A percentile compares a stretch with the other conserved stretches of the same genome.
phyloP scores from a whole-genome alignment of 495 filamentous ascomycete genomes.

The Aspergillus bertholletiae region DNA sequence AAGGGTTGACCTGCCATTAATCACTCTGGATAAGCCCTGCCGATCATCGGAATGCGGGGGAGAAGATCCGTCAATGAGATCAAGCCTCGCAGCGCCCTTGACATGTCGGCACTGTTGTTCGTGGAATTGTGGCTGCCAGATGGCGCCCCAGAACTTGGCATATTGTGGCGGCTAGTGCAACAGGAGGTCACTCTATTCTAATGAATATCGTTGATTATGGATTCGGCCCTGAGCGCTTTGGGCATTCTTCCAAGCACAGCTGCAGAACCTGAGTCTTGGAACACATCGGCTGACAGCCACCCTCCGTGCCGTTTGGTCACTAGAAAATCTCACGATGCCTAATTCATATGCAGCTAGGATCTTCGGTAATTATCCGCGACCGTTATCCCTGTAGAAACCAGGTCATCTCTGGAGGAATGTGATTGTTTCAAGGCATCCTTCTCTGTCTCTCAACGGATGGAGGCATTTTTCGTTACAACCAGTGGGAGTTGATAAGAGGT shows the following conservation, averaged over 20 bases:
- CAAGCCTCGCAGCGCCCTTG: not conserved
- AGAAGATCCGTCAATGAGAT: constrained; percentile 16
- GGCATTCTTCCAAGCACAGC: not conserved
- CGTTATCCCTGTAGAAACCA: not conserved
- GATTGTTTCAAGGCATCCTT: not conserved
- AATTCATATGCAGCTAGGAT: not conserved
- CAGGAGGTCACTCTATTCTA: not conserved
- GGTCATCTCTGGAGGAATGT: not conserved
- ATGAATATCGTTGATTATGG: not conserved
- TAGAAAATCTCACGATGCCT: not conserved
- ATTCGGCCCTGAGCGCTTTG: not conserved
- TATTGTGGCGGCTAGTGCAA: not conserved
- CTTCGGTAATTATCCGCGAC: not conserved
- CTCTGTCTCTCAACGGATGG: not conserved
- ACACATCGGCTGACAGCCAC: not conserved
- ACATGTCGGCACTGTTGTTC: not conserved
- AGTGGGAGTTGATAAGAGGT: not conserved
- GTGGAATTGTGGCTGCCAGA: not conserved
- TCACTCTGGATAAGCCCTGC: constrained; percentile 12
- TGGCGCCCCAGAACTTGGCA: not conserved
- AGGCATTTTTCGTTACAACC: not conserved
- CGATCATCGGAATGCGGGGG: constrained; percentile 20
- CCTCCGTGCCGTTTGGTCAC: not conserved
- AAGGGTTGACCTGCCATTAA: not conserved
- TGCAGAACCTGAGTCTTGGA: not conserved